phyloP scores from a whole-genome alignment of 202 grass and related monocot genomes.

The Panicum hallii region DNA sequence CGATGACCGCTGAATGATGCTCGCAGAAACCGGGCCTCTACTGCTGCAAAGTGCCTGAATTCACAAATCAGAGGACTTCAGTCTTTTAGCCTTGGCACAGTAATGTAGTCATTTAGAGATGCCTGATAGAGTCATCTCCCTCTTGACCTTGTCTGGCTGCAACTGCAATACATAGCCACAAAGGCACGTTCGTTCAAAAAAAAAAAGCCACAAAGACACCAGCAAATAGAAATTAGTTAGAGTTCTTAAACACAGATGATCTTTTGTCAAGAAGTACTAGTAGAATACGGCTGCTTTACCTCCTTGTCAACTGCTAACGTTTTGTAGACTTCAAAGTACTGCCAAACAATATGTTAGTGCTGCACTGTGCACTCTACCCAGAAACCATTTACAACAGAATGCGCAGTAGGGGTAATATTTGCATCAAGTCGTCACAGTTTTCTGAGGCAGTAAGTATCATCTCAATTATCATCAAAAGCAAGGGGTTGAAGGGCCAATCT shows the following conservation, averaged over 20 bases:
- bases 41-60: constrained; percentile 72
- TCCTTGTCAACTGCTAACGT: constrained; percentile 80
- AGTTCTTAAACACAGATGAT: neutral
- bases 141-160: constrained; percentile 82
- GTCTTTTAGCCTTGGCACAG: neutral
- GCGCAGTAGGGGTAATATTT: neutral
- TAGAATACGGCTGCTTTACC: constrained; percentile 41
- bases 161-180: constrained; percentile 56
- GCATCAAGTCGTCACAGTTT: constrained; percentile 5
- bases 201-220: too few relatives aligned
- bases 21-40: constrained; percentile 73
- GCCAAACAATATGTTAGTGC: constrained; percentile 33
- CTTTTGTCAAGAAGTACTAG: neutral
- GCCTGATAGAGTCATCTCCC: constrained; percentile 67
- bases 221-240: too few relatives aligned
- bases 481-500: neutral
- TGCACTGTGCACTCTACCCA: neutral
- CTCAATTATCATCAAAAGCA: neutral
- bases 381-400: neutral
- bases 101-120: neutral
- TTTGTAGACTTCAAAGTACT: constrained; percentile 77
- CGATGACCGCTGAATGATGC: constrained; percentile 61
- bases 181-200: neutral
- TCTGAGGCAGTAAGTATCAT: neutral
- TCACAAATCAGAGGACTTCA: neutral